Base-by-base conservation (phyloP, 2,329 filamentous ascomycete species). In the Paecilomyces niveus region DNA sequence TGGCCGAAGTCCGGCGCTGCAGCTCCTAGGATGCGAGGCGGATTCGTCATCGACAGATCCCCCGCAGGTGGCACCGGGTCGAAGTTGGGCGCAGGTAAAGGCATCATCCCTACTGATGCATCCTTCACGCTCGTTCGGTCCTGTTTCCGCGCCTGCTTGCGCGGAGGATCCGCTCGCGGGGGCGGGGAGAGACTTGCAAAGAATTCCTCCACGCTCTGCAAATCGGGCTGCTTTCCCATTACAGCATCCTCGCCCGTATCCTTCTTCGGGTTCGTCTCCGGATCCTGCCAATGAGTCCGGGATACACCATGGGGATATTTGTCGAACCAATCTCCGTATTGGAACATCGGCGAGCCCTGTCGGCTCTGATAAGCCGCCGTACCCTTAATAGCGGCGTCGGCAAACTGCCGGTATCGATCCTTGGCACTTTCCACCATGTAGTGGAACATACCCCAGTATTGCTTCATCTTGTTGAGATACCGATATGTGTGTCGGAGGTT, bases 261-360 rank as follows among this genome's bases (percentile, higher is more conserved):
- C 65, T 88, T 89, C 70, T 87, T 86, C 66, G 84, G 81, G 49
- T 83, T 80, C 3, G 81, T 76, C 29, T 84, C 85, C 1, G 89
- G 88, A 64, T 94, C 90, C 67, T 91, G 86, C 73, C 90, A 94
- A 68, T 96, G 91, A 1, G 86, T 83, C 60, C 90, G 86, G 3
- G 90, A 90, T 15, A 97, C 90, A 2, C 94, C 94, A 66, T 96
- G 89, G 0, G 94, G 94, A 70, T 97, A 97, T 63, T 89, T 85
- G 69, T 94, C 89, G 68, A 97, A 97, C 94, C 94, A 97, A 74
- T 97, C 94, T 55, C 92, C 92, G 67, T 97, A 97, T 68, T 97
- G 93, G 72, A 96, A 92, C 66, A 97, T 89, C 8, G 83, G 82
- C 5, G 83, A 82, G 4, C 82, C 75, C n/a, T 72, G 66, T 10